Percentiles rank a stretch among this genome's conserved stretches.
These are phyloP conservation scores for Pelargonium cotyledonis DNA, from an alignment of 441 rosid species.

Conservation along the genomic window DNA sequence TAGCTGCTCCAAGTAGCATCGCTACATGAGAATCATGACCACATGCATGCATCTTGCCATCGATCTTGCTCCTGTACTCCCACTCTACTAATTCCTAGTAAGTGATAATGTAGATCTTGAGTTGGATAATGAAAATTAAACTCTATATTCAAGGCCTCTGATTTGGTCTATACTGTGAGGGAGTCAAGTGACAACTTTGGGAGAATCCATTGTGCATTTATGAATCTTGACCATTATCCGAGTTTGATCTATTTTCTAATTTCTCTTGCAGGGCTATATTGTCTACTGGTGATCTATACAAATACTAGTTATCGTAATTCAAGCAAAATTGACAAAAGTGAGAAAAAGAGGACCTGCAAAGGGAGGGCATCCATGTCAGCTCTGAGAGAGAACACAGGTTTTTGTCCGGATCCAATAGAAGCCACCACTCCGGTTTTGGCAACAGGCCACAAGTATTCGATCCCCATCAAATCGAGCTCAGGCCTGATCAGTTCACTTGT, in stretches of 20 bases:
- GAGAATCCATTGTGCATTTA: too few species aligned
- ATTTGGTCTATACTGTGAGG: too few species aligned
- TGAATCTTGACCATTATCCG: too few species aligned
- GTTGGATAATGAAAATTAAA: too few species aligned
- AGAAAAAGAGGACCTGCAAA: slow-evolving; percentile 34
- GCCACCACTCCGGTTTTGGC: slow-evolving; percentile 69
- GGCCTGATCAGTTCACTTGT: slow-evolving; percentile 55
- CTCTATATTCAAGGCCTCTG: too few species aligned
- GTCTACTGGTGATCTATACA: too few species aligned
- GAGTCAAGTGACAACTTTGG: too few species aligned
- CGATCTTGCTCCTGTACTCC: slow-evolving; percentile 21
- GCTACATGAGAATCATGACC: slow-evolving; percentile 27
- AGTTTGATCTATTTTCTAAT: too few species aligned
- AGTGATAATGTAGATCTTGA: not conserved
- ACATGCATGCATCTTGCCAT: slow-evolving; percentile 25
- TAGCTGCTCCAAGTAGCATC: slow-evolving; percentile 30
- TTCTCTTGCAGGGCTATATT: too few species aligned
- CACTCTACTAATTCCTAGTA: slow-evolving; percentile 17
- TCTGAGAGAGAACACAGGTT: slow-evolving; percentile 60
- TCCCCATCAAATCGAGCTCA: slow-evolving; percentile 54
- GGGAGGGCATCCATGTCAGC: slow-evolving; percentile 92
- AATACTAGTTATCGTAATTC: not conserved
- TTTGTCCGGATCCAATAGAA: slow-evolving; percentile 46
- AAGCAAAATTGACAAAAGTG: too few species aligned
- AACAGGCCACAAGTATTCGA: slow-evolving; percentile 58